phyloP scores from a whole-genome alignment of 176 grass and related monocot genomes.

The Juncus inflexus region DNA sequence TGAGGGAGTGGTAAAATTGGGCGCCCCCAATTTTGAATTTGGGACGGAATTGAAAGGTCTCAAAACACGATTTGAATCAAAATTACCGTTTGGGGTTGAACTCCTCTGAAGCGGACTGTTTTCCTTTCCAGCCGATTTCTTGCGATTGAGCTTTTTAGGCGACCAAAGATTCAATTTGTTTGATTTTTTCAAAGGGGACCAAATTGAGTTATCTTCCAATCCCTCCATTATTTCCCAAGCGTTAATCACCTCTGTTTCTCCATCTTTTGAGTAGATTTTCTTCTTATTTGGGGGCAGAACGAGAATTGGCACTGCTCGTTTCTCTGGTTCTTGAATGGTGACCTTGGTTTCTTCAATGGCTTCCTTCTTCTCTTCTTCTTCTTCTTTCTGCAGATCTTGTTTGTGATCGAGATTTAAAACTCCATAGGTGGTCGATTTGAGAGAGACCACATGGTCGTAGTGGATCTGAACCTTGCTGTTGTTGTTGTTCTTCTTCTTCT shows the following conservation, averaged over 20 bases:
- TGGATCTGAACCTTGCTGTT: slow-evolving; percentile 37
- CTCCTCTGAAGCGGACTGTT: slow-evolving; percentile 63
- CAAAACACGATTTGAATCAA: slow-evolving; percentile 40
- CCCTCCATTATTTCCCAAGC: slow-evolving; percentile 90
- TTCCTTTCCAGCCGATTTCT: slow-evolving; percentile 63
- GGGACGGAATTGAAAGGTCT: slow-evolving; percentile 70
- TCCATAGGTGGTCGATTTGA: slow-evolving; percentile 92
- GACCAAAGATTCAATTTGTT: slow-evolving; percentile 48
- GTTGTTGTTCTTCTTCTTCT: neutral
- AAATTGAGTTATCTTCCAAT: slow-evolving; percentile 47
- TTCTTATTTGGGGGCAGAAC: slow-evolving; percentile 45
- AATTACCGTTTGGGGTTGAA: slow-evolving; percentile 34
- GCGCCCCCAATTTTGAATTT: slow-evolving; percentile 60
- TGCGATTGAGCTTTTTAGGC: slow-evolving; percentile 44
- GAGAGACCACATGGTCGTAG: slow-evolving; percentile 73
- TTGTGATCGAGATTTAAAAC: slow-evolving; percentile 56
- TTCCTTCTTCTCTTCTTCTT: slow-evolving; percentile 23
- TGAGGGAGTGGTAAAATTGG: slow-evolving; percentile 52
- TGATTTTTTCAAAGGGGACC: slow-evolving; percentile 63
- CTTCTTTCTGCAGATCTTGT: neutral
- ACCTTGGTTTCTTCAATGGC: slow-evolving; percentile 45
- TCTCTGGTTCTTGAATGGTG: slow-evolving; percentile 54
- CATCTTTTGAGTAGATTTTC: slow-evolving; percentile 29
- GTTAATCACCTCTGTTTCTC: slow-evolving; percentile 77
- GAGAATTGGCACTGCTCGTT: slow-evolving; percentile 29